A percentile compares a stretch with the other conserved stretches of the same genome.
phyloP scores from a whole-genome alignment of 2,329 filamentous ascomycete genomes.

The Fusarium burgessii region DNA sequence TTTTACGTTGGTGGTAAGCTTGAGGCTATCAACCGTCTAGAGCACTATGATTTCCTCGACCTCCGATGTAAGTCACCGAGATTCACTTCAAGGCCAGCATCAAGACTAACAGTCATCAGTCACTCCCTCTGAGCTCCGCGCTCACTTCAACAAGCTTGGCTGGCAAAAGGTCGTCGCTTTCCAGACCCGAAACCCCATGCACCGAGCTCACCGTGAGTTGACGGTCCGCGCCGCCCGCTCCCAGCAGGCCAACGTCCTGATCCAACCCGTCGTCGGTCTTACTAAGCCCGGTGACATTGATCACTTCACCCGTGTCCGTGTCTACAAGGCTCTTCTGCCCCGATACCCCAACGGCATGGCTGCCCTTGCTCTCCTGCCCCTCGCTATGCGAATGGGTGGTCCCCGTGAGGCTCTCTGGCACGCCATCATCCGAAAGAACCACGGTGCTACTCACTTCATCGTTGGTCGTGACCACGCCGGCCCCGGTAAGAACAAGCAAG shows the following conservation, averaged over 20 bases:
- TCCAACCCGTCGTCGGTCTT: conserved; percentile 97
- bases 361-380: conserved; percentile 89
- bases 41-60: conserved; percentile 99
- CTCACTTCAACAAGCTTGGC: conserved; percentile 99
- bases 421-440: conserved; percentile 99
- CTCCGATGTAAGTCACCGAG: conserved; percentile 78
- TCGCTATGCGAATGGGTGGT: conserved; percentile 99
- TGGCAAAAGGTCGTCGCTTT: conserved; percentile 98
- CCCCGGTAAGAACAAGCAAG: conserved; percentile 97
- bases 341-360: conserved; percentile 99
- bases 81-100: neutral
- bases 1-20: conserved; percentile 97
- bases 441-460: conserved; percentile 99
- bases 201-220: conserved; percentile 96
- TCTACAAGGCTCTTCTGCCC: conserved; percentile 96
- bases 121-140: conserved; percentile 92
- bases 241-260: conserved; percentile 97
- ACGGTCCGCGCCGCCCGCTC: conserved; percentile 96
- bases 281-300: conserved; percentile 99
- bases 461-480: conserved; percentile 98
- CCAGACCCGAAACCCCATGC: conserved; percentile 99
- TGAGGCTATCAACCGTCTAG: conserved; percentile 92
- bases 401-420: conserved; percentile 99
- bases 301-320: conserved; percentile 98
- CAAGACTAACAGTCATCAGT: conserved; percentile 61